phyloP scores from a whole-genome alignment of 1,284 basidiomycete species.

The Boletus smithii region DNA sequence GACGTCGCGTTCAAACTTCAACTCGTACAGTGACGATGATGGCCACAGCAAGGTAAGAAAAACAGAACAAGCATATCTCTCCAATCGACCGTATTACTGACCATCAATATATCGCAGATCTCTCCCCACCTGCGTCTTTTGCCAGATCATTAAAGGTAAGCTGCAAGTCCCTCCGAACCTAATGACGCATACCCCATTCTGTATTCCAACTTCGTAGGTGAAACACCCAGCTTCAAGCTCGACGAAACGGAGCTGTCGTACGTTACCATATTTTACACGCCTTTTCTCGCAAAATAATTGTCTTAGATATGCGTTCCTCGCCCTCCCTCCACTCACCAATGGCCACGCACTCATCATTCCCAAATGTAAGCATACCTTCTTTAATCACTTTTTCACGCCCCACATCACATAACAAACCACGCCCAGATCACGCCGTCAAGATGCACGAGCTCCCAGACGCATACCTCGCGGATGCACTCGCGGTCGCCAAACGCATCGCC shows the following conservation, averaged over 20 bases:
- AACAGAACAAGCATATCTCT: neutral
- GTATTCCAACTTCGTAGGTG: slow-evolving; percentile 41
- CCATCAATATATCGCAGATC: slow-evolving; percentile 31
- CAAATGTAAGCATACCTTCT: slow-evolving; percentile 54
- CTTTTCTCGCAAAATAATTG: neutral
- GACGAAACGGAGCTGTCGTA: slow-evolving; percentile 73
- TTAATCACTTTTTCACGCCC: too few species aligned
- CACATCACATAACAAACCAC: too few species aligned
- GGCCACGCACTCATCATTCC: slow-evolving; percentile 88
- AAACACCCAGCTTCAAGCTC: slow-evolving; percentile 78
- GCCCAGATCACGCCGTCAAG: slow-evolving; percentile 81
- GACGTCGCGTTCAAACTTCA: neutral
- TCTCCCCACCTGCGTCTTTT: slow-evolving; percentile 72
- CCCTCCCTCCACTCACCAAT: slow-evolving; percentile 82
- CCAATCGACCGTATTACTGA: neutral
- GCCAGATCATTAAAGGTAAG: slow-evolving; percentile 84
- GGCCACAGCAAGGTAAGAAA: slow-evolving; percentile 13
- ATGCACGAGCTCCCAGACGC: slow-evolving; percentile 79
- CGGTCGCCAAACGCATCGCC: slow-evolving; percentile 84
- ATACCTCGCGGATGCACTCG: slow-evolving; percentile 70
- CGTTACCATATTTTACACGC: slow-evolving; percentile 26
- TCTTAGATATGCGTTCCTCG: slow-evolving; percentile 72
- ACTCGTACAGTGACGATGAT: neutral
- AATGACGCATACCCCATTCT: too few species aligned
- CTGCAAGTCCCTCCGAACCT: neutral